Base-by-base conservation (phyloP, 2,329 filamentous ascomycete species). In the Alternaria triticimaculans region DNA sequence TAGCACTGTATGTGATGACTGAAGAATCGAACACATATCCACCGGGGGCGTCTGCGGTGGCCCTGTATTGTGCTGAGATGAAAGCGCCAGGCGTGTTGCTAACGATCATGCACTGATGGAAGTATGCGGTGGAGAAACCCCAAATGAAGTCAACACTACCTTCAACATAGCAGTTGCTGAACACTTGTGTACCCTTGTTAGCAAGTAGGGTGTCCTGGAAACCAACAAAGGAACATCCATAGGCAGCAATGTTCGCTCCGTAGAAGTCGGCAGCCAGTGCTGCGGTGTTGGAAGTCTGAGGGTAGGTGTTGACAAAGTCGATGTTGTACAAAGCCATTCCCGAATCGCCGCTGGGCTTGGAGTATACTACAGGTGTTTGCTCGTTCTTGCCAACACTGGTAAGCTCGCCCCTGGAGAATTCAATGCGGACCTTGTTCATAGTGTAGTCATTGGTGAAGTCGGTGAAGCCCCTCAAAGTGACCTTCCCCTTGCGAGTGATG, bases 141-240 rank as follows among this genome's bases (percentile, higher is more conserved):
- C 88, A 89, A 63, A 87, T 84, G 66, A 87, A 87, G 70, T 88
- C 87, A 56, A 85, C 82, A 21, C 84, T 83, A 23, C 87, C 86
- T 49, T 86, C 82, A 63, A 89, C 87, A 62, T 86, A 84, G 67
- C 82, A 84, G 64, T 84, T 84, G 43, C 82, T 84, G 71, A 87
- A 88, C 21, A 87, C 75, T 68, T 88, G 82, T 63, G 83, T 80
- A 64, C 87, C 87, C 67, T 80, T 81, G 68, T 77, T 75, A 23
- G 73, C 72, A 6, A 75, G 65, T 12, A 77, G 44, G 2, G 86
- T 87, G 69, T 88, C 87, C 74, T 89, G 86, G 67, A 84, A 85
- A 11, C 86, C 86, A 46, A 81, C 81, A 58, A 88, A 80, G 41
- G 82, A 80, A 62, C 84, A 85, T 26, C 80, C 86, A 68, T 88